phyloP scores from a whole-genome alignment of 805 yeast species.

The Teunomyces kruisii region DNA sequence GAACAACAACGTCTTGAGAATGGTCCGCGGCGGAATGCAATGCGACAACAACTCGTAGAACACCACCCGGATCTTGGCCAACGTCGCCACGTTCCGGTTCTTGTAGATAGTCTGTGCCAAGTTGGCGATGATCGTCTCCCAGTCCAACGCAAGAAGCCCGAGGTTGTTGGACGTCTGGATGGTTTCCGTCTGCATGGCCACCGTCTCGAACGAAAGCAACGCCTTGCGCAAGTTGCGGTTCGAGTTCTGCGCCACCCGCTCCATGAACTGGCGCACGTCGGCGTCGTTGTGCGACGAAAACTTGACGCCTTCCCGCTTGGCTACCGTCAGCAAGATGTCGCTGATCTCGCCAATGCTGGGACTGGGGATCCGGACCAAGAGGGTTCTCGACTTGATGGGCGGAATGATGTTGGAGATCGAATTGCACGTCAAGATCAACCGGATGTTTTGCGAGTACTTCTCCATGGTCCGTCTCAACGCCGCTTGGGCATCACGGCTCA shows the following conservation, averaged over 20 bases:
- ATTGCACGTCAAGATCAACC: conserved; percentile 82
- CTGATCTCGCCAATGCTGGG: conserved; percentile 65
- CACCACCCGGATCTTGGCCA: conserved; percentile 61
- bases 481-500: conserved; percentile 92
- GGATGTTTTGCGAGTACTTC: conserved; percentile 82
- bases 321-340: conserved; percentile 53
- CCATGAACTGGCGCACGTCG: conserved; percentile 36
- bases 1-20: conserved; percentile 59
- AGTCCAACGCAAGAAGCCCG: conserved; percentile 71
- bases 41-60: conserved; percentile 86
- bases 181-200: conserved; percentile 65
- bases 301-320: conserved; percentile 51
- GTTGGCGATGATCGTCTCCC: conserved; percentile 78
- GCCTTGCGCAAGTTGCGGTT: conserved; percentile 78
- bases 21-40: conserved; percentile 86
- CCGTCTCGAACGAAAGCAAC: conserved; percentile 76
- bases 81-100: conserved; percentile 62
- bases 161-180: conserved; percentile 41
- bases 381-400: conserved; percentile 91
- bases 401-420: conserved; percentile 89
- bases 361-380: conserved; percentile 83
- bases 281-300: conserved; percentile 40
- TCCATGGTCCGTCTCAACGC: conserved; percentile 96
- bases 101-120: conserved; percentile 60
- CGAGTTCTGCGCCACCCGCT: conserved; percentile 52